Base-by-base conservation (phyloP, 257 asterid species). In the Cruciata laevipes region DNA sequence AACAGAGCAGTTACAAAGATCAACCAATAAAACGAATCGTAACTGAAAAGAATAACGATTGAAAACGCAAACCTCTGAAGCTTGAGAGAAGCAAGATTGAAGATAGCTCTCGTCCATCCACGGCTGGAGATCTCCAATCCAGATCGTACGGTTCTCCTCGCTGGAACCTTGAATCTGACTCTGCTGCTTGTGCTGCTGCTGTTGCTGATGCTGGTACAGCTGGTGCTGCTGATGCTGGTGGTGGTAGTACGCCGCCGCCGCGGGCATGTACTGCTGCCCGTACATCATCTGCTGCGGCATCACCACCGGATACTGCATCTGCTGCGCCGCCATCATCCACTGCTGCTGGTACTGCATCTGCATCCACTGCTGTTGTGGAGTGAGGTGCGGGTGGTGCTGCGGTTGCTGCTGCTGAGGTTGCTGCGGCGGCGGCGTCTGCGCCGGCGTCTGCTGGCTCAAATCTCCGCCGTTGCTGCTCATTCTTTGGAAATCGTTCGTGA, bases 91-190 rank as follows among this genome's bases (percentile, higher is more conserved):
- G 78, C 96, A 88, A 5, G 92, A 78, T 49, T 85, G 92, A 9
- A 94, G 87, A 86, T 94, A 94, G 61, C 60, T 66, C 67, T 94
- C 99, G 70, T 90, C 98, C 99, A 94, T 94, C 99, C 99, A 90
- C 52, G 81, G 96, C 78, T 85, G 95, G 62, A 94, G 95, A 87
- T 94, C 99, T 49, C 98, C 99, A 76, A 94, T 94, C 99, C 99
- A 94, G 83, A 94, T 82, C 78, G 99, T 90, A 71, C 81, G 84
- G 55, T 94, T 94, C 67, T 94, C 99, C 24, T 94, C 98, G 12
- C 78, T 75, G 18, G 93, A 69, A 70, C 67, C 74, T 80, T 88
- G 99, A 84, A 82, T 85, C 95, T 81, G 94, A 62, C 61, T 67
- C 24, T 58, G 68, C 79, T 83, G 66, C 79, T 83, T 85, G 74